Evolutionary conservation across 2,329 filamentous ascomycete species (phyloP).

Genomic region (Verticillium albo-atrum): DNA sequence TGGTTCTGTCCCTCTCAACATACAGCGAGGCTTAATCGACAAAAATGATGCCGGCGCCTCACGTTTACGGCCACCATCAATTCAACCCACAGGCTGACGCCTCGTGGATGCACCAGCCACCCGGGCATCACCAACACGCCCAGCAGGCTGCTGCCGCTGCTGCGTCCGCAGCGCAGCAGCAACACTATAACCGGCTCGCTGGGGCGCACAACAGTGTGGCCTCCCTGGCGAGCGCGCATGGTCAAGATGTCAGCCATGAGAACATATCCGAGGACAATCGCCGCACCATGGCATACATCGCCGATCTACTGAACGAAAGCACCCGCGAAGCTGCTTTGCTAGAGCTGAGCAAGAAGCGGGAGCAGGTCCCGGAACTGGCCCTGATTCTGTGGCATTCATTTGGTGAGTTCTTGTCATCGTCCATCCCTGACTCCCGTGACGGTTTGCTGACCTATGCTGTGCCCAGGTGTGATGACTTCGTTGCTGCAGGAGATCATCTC

Average conservation of each 20-base stretch:
- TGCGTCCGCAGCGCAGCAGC: constrained; percentile 44
- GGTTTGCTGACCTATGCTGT: constrained; percentile 1
- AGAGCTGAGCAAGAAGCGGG: constrained; percentile 96
- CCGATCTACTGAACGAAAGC: constrained; percentile 81
- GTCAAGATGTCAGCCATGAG: constrained; percentile 55
- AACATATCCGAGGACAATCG: constrained; percentile 84
- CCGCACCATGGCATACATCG: constrained; percentile 87
- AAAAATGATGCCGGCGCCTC: constrained; percentile 59
- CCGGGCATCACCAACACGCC: constrained; percentile 54
- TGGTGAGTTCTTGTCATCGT: constrained; percentile 52
- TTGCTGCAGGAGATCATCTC: constrained; percentile 98
- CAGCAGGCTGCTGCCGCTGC: constrained; percentile 50
- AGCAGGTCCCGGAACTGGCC: constrained; percentile 94
- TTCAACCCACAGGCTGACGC: constrained; percentile 59
- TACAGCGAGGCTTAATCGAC: not conserved
- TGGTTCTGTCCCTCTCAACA: not conserved
- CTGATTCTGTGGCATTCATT: constrained; percentile 98
- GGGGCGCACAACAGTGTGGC: constrained; percentile 54
- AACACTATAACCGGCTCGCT: constrained; percentile 71
- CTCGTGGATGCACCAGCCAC: constrained; percentile 65
- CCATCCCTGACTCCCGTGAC: not conserved
- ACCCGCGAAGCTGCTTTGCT: constrained; percentile 87
- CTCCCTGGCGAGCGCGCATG: constrained; percentile 42
- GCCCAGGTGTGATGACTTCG: constrained; percentile 90
- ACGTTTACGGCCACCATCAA: constrained; percentile 65